Percentiles rank a stretch among this genome's conserved stretches.
phyloP scores from a whole-genome alignment of 2,329 filamentous ascomycete species.

The Lachnellula hyalina region DNA sequence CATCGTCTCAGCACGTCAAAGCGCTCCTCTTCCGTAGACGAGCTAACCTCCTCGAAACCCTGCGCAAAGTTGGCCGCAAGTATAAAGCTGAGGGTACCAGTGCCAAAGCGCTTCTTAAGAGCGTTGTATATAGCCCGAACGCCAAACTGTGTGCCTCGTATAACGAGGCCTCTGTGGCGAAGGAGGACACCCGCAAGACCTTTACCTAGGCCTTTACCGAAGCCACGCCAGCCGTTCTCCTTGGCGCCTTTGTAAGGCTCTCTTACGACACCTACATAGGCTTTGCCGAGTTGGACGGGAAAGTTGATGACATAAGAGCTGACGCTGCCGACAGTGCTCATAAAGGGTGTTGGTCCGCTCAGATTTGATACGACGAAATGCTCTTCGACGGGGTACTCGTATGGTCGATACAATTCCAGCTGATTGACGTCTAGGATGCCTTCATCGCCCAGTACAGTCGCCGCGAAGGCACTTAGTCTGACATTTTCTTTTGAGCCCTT shows the following conservation, averaged over 20 bases:
- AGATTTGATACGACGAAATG: slow-evolving; percentile 11
- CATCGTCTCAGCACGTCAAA: slow-evolving; percentile 23
- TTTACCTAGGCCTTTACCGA: slow-evolving; percentile 14
- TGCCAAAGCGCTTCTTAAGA: slow-evolving; percentile 21
- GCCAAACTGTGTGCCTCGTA: slow-evolving; percentile 17
- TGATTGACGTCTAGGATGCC: slow-evolving; percentile 2
- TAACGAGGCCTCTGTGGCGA: slow-evolving; percentile 10
- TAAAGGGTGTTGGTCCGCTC: slow-evolving; percentile 14
- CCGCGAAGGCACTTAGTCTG: slow-evolving; percentile 64
- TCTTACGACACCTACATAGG: slow-evolving; percentile 10
- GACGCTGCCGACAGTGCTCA: slow-evolving; percentile 15
- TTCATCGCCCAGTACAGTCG: slow-evolving; percentile 40
- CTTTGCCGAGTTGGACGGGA: slow-evolving; percentile 15
- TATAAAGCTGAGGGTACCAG: slow-evolving; percentile 27
- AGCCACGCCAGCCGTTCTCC: slow-evolving; percentile 8
- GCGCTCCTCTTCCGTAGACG: slow-evolving; percentile 22
- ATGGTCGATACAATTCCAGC: slow-evolving; percentile 12
- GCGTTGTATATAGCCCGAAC: slow-evolving; percentile 22
- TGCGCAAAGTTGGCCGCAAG: slow-evolving; percentile 25
- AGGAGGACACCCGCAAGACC: slow-evolving; percentile 12
- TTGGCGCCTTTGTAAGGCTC: slow-evolving; percentile 15
- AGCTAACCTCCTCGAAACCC: slow-evolving; percentile 24
- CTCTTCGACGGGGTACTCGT: slow-evolving; percentile 13
- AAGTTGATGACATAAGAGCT: slow-evolving; percentile 11
- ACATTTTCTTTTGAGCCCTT: slow-evolving; percentile 37